These are phyloP conservation scores for Termitomyces sp. DNA, from an alignment of 768 basidiomycete genomes.

Conservation along the genomic window DNA sequence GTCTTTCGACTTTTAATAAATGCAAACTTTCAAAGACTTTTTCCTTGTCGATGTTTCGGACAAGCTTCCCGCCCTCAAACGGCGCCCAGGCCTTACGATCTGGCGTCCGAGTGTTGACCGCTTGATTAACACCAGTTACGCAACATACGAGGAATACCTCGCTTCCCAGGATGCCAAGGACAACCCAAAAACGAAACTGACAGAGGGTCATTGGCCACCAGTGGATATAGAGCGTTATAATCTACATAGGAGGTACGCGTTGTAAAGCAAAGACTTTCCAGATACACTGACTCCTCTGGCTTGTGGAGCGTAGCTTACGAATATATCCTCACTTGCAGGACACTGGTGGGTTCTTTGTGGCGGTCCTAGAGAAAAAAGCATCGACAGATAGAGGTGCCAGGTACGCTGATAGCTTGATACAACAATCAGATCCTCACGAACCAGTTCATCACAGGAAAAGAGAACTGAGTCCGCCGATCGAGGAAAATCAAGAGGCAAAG, in stretches of 20 bases:
- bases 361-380: constrained; percentile 63
- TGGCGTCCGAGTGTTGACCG: constrained; percentile 78
- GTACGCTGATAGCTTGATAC: constrained; percentile 9
- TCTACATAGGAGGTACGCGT: constrained; percentile 65
- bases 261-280: background rate
- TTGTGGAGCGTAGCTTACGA: constrained; percentile 54
- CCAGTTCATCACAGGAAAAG: constrained; percentile 42
- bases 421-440: background rate
- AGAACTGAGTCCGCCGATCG: constrained; percentile 33
- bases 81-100: constrained; percentile 67
- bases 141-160: constrained; percentile 59
- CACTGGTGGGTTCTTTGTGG: constrained; percentile 97
- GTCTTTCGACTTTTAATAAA: background rate
- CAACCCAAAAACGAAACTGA: constrained; percentile 61
- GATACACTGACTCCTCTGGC: background rate
- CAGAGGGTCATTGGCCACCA: constrained; percentile 79
- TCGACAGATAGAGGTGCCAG: constrained; percentile 6
- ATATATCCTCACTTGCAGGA: constrained; percentile 96
- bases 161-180: constrained; percentile 43
- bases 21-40: constrained; percentile 45
- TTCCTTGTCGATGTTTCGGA: constrained; percentile 75
- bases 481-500: constrained; percentile 45
- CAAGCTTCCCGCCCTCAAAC: constrained; percentile 66
- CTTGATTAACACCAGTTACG: constrained; percentile 44
- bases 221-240: constrained; percentile 54